Evolutionary conservation across 1,139 yeast species (phyloP).

Genomic region (Sugiyamaella grinbergsii): DNA sequence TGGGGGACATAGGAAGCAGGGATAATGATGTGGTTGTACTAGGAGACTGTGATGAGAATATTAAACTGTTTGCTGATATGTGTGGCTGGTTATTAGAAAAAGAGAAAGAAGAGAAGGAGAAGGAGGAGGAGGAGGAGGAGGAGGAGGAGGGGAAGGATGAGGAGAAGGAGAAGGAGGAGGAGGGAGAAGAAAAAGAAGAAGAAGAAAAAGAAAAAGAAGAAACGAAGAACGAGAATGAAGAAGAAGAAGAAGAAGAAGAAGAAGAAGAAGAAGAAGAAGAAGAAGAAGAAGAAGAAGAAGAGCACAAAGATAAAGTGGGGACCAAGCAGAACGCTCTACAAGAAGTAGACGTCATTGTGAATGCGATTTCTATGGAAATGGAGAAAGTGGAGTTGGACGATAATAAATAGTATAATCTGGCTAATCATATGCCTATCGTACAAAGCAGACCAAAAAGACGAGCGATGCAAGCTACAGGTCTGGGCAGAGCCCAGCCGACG

Average conservation of each 20-base stretch:
- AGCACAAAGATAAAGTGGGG: too few relatives aligned
- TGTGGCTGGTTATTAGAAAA: constrained; percentile 59
- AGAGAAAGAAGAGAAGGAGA: background rate
- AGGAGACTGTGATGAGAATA: constrained; percentile 66
- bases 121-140: background rate
- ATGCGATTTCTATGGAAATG: constrained; percentile 1
- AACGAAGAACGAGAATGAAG: background rate
- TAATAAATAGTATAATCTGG: background rate
- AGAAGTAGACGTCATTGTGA: background rate
- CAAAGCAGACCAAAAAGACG: background rate
- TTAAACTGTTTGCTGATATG: constrained; percentile 52
- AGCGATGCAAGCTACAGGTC: constrained; percentile 3
- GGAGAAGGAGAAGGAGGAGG: background rate
- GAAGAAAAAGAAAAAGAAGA: background rate
- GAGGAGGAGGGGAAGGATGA: background rate
- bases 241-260: background rate
- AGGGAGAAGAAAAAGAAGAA: background rate
- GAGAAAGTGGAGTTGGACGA: constrained; percentile 4
- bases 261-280: background rate
- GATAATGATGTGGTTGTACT: constrained; percentile 60
- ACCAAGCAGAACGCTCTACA: too few relatives aligned
- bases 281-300: too few relatives aligned
- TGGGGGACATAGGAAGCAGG: constrained; percentile 64
- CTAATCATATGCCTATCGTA: too few relatives aligned
- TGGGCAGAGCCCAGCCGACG: constrained; percentile 12